A percentile compares a stretch with the other conserved stretches of the same genome.
Evolutionary conservation across 208 protist genomes (phyloP).

Genomic region (Crithidia expoeki): DNA sequence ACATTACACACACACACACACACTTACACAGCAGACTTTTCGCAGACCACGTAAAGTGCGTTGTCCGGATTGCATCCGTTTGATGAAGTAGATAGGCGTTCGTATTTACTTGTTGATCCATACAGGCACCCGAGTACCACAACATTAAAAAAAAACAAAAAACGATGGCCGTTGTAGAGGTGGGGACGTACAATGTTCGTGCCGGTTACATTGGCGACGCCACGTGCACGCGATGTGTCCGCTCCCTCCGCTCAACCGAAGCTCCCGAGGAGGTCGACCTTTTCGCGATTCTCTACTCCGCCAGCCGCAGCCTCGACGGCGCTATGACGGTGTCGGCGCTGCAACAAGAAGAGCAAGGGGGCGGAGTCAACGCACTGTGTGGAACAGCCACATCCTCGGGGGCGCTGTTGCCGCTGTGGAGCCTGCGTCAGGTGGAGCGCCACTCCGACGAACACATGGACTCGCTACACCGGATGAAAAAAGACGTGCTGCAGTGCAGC

Average conservation of each 20-base stretch:
- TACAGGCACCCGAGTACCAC: neutral
- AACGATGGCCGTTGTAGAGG: slow-evolving; percentile 83
- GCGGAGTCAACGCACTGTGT: neutral
- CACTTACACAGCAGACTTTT: neutral
- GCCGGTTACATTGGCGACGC: slow-evolving; percentile 82
- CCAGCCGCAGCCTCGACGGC: slow-evolving; percentile 12
- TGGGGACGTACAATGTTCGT: slow-evolving; percentile 69
- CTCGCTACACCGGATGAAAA: slow-evolving; percentile 51
- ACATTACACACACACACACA: neutral
- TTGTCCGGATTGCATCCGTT: no score
- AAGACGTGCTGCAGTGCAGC: slow-evolving; percentile 45
- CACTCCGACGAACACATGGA: slow-evolving; percentile 55
- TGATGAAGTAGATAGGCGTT: no score
- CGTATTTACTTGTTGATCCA: neutral
- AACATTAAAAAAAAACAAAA: neutral
- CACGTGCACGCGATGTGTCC: slow-evolving; percentile 49
- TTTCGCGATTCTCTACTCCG: slow-evolving; percentile 47
- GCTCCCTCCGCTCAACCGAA: slow-evolving; percentile 31
- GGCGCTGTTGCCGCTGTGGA: slow-evolving; percentile 64
- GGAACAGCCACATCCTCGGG: neutral
- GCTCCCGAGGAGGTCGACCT: slow-evolving; percentile 52
- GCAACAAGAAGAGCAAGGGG: neutral
- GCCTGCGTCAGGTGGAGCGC: slow-evolving; percentile 39
- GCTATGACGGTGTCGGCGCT: neutral
- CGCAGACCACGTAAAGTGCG: no score